Base-by-base conservation (phyloP, 2,329 filamentous ascomycete species). In the Capronia americana region DNA sequence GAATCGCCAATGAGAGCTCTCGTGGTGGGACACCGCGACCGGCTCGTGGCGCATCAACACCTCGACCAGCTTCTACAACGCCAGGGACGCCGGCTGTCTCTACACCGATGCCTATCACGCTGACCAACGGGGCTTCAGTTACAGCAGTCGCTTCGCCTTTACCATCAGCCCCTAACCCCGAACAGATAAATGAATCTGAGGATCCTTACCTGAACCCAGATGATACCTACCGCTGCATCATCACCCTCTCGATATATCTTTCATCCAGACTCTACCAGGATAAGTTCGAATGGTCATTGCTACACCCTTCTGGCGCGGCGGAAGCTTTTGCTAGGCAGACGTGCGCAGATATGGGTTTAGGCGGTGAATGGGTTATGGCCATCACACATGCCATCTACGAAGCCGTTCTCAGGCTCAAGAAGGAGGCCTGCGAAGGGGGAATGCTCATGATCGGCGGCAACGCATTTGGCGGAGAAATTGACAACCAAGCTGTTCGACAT, bases 331-430 rank as follows among this genome's bases (percentile, higher is more conserved):
- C 95, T 38, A 92, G 92, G 75, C 88, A 92, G 70, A 98, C 95
- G 0, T 98, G 95, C 76, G 91, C 92, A 30, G 95, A 99, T 76
- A 83, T 99, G 8, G 94, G 94, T 6, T 82, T 99, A 61, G 85
- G 89, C 6, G 92, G 93, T 54, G 95, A 99, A 80, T 99, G 95
- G 93, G 88, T 97, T 4, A 91, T 93, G 2, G 92, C 92, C 32
- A 92, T 99, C 82, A 92, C 95, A 14, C 94, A 97, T 75, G 95
- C 93, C 38, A 98, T 99, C 72, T 98, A 98, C 78, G 95, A 99
- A 79, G 92, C 95, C 10, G 93, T 96, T 0, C 79, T 98, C 69
- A 90, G 92, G 55, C 82, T 97, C 34, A 98, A 98, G 81, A 99
- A 99, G 79, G 95, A 98, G 75, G 92, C 93, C 0, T 96, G 93